Evolutionary conservation across 768 basidiomycete genomes (phyloP).

Genomic region (Lactifluus subvellereus): DNA sequence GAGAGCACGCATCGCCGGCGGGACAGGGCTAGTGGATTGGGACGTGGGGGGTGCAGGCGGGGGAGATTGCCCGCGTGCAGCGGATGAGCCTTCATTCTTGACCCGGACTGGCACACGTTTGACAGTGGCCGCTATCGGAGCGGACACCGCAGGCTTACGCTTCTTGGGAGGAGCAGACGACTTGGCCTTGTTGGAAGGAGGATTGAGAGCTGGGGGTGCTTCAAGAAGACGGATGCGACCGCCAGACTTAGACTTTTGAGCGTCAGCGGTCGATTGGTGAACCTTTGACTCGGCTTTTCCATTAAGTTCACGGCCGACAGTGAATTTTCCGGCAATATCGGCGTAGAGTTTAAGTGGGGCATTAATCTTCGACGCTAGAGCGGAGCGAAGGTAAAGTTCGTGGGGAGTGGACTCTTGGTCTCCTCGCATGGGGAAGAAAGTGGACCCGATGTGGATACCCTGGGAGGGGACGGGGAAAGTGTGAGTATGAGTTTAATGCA

Average conservation of each 20-base stretch:
- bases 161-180: slow-evolving; percentile 26
- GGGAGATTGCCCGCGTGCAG: slow-evolving; percentile 30
- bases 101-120: slow-evolving; percentile 20
- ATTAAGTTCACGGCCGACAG: slow-evolving; percentile 57
- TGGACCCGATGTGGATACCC: slow-evolving; percentile 56
- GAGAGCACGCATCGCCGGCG: slow-evolving; percentile 32
- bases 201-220: slow-evolving; percentile 30
- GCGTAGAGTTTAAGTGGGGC: slow-evolving; percentile 69
- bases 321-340: slow-evolving; percentile 67
- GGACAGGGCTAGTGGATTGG: slow-evolving; percentile 3
- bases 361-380: slow-evolving; percentile 50
- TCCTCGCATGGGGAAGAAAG: slow-evolving; percentile 55
- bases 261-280: slow-evolving; percentile 33
- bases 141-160: slow-evolving; percentile 12
- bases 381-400: slow-evolving; percentile 66
- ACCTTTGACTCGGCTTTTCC: slow-evolving; percentile 37
- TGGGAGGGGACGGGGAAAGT: background rate
- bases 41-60: slow-evolving; percentile 25
- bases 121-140: slow-evolving; percentile 7
- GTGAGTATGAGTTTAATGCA: background rate
- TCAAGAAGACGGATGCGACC: slow-evolving; percentile 44
- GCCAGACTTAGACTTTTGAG: slow-evolving; percentile 41
- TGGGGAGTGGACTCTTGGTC: slow-evolving; percentile 52
- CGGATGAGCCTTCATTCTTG: slow-evolving; percentile 27
- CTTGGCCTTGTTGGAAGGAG: slow-evolving; percentile 32